Evolutionary conservation across 2,329 filamentous ascomycete species (phyloP).

Genomic region (Coniosporium tulheliwenetii): DNA sequence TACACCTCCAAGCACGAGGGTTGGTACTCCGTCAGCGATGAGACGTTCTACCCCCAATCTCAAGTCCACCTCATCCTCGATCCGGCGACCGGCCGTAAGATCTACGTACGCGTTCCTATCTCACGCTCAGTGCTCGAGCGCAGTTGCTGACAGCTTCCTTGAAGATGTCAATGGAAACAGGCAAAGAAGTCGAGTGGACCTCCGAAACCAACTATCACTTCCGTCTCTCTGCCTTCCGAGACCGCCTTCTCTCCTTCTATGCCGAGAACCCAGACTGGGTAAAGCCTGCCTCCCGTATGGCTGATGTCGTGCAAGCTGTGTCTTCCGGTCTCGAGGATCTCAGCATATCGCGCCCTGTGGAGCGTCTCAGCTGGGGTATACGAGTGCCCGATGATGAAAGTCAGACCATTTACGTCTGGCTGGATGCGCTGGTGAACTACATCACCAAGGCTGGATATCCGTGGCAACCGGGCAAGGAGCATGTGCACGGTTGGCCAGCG

Average conservation of each 20-base stretch:
- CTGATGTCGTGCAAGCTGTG: constrained; percentile 66
- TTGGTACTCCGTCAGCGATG: constrained; percentile 94
- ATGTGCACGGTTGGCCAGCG: constrained; percentile 64
- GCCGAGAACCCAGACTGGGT: constrained; percentile 63
- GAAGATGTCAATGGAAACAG: constrained; percentile 62
- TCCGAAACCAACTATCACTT: constrained; percentile 94
- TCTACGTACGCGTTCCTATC: constrained; percentile 40
- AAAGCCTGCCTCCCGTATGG: constrained; percentile 54
- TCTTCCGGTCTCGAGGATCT: constrained; percentile 67
- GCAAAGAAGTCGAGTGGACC: constrained; percentile 87
- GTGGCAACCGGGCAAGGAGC: constrained; percentile 50
- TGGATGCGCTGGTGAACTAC: constrained; percentile 93
- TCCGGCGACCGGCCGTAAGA: constrained; percentile 65
- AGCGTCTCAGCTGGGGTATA: constrained; percentile 75
- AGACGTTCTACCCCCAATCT: constrained; percentile 80
- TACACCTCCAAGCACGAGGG: constrained; percentile 79
- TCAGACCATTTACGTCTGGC: constrained; percentile 96
- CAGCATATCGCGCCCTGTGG: constrained; percentile 69
- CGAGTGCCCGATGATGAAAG: constrained; percentile 66
- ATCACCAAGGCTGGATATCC: constrained; percentile 78
- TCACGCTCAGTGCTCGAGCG: background rate
- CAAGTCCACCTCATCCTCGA: constrained; percentile 60
- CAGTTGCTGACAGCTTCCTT: constrained; percentile 5
- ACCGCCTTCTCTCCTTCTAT: constrained; percentile 70
- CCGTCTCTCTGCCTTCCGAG: constrained; percentile 65